Base-by-base conservation (phyloP, 148 eudicot genomes). In the Bassia scoparia region DNA sequence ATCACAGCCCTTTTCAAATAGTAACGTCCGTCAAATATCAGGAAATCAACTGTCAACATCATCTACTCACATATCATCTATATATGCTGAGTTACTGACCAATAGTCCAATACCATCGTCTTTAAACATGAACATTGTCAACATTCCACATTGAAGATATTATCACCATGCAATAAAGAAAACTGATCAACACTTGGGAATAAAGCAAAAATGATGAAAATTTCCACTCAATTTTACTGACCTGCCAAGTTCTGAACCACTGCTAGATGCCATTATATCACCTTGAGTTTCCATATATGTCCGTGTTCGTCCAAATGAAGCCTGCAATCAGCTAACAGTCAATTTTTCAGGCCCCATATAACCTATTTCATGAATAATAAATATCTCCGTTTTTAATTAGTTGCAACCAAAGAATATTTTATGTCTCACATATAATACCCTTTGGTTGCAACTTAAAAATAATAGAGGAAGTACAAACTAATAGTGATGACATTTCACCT, bases 231-330 rank as follows among this genome's bases (percentile, higher is more conserved):
- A 30, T 14, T 29, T 2, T 29, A 59, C 63, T 30, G 53, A 73
- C 76, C 76, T 73, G 59, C 60, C 68, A 62, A 48, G 33, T 61
- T 73, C 76, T 6, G 68, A 61, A 62, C 76, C 59, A 27, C 41
- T 61, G 61, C 60, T 15, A 61, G 68, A 72, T 13, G 68, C 52
- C 43, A 48, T 37, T 21, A 33, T 30, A 44, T 72, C 75, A 3
- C 17, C 58, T 73, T 73, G 76, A 73, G 48, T 61, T 48, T 61
- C 60, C 35, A 35, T 48, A 30, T 34, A 49, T 31, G 37, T 35
- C 30, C 14, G 76, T 33, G 44, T 18, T 61, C 33, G 68, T 61
- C 68, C 68, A 61, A 33, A 54, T 21, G 31, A 61, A 44, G 38
- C 33, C 76, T 73, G 68, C 68, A 50, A 73, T 46, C 23, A 46